Evolutionary conservation across 2,329 filamentous ascomycete species (phyloP).

Genomic region (Nigrospora osmanthi): DNA sequence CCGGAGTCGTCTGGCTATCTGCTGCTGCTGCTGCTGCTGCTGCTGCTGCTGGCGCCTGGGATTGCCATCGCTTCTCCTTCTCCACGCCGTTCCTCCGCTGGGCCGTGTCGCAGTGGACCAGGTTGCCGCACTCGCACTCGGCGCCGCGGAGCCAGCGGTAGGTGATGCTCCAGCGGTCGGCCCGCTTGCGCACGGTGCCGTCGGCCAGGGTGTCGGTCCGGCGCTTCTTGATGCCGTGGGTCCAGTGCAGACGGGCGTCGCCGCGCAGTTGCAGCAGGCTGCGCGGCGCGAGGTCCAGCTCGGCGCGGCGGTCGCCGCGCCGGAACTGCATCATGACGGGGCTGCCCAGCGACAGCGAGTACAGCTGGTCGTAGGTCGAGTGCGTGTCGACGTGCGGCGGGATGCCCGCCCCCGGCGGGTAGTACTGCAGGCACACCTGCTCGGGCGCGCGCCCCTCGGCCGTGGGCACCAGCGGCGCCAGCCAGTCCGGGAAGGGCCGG

Average conservation of each 20-base stretch:
- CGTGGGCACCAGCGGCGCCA: conserved; percentile 36
- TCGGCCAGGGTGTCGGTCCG: conserved; percentile 41
- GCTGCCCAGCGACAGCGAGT: conserved; percentile 14
- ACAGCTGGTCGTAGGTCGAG: conserved; percentile 26
- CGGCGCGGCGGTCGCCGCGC: conserved; percentile 16
- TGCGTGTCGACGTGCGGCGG: conserved; percentile 56
- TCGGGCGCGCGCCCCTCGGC: conserved; percentile 37
- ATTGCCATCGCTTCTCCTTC: conserved; percentile 38
- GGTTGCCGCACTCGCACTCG: conserved; percentile 41
- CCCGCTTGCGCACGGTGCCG: conserved; percentile 32
- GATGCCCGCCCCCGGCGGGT: conserved; percentile 51
- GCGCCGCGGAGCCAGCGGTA: conserved; percentile 42
- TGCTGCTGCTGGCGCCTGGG: no score
- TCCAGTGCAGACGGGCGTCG: conserved; percentile 45
- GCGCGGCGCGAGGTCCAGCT: conserved; percentile 38
- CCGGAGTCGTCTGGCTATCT: no score
- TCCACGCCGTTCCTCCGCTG: conserved; percentile 36
- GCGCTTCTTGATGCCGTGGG: conserved; percentile 44
- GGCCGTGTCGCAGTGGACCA: conserved; percentile 42
- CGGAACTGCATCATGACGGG: conserved; percentile 17
- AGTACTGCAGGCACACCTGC: conserved; percentile 47
- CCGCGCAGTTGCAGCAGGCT: conserved; percentile 44
- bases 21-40: no score
- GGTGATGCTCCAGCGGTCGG: conserved; percentile 45
- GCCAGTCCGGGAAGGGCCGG: conserved; percentile 42